Evolutionary conservation across 2,329 filamentous ascomycete genomes (phyloP), one percentile per base, ranked within the genome.

Genomic region (Geosmithia flava): DNA sequence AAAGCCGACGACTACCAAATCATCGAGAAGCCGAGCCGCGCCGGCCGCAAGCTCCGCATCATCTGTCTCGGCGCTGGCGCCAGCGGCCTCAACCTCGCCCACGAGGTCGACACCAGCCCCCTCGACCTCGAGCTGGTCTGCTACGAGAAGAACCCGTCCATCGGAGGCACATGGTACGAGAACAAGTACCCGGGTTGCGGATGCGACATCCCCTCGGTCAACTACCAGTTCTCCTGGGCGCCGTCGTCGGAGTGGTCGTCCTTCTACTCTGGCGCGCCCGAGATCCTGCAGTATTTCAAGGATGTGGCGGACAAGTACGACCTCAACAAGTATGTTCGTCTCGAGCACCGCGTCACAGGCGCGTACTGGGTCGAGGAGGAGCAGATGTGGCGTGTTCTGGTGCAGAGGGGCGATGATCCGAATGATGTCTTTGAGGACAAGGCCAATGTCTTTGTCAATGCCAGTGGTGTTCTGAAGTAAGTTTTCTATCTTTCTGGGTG

Each of bases 151-250:
- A 60, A 60, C 46, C 33, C 49, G 3, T 49, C 53, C 15, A 46
- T 56, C 11, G 55, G 54, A 6, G 60, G 59, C 19, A 54, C 55
- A 10, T 58, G 56, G 56, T 51, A 53, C n/a, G 55, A 58, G 44
- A 57, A 58, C 23, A 41, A 29, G 23, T 70, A 75, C 48, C 46
- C 46, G n/a, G 47, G 47, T 10, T 48, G 41, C 41, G 27, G 41
- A 2, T 78, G 73, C 56, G 75, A 79, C 55, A 67, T 78, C 17
- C 75, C 75, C 8, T 72, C 69, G 54, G 78, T 81, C 61, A 78
- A 75, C 58, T 83, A 82, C 56, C 77, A 79, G 55, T 81, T 79
- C 55, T 75, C 75, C 2, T 81, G 75, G 71, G 69, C 72, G 48
- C 73, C 72, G 2, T 82, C 81, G 56, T 71, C 70, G 7, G 68